Evolutionary conservation across 208 protist species (phyloP).

Genomic region (Endotrypanum monterogeii): DNA sequence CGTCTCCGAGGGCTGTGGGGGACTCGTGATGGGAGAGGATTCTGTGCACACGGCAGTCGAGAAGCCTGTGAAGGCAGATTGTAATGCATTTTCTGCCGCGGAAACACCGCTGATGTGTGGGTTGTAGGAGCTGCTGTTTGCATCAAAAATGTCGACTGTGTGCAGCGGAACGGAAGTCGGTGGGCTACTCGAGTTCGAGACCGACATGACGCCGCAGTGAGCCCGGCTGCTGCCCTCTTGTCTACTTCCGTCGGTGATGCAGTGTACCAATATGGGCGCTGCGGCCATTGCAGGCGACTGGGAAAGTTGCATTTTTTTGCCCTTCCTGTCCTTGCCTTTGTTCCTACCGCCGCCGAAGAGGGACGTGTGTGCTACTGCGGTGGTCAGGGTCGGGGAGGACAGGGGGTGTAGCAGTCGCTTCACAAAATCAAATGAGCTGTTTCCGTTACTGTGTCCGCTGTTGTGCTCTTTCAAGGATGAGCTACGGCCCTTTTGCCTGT

Average conservation of each 20-base stretch:
- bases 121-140: background rate
- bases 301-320: background rate
- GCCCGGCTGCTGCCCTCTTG: background rate
- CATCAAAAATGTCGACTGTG: background rate
- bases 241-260: background rate
- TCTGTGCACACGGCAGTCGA: background rate
- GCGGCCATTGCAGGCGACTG: background rate
- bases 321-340: background rate
- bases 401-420: slow-evolving; percentile 19
- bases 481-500: slow-evolving; percentile 8
- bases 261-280: background rate
- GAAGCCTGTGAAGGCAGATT: slow-evolving; percentile 22
- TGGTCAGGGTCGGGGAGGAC: background rate
- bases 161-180: background rate
- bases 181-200: background rate
- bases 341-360: background rate
- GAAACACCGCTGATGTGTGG: background rate
- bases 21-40: background rate
- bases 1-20: background rate
- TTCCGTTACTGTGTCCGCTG: slow-evolving; percentile 1
- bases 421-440: slow-evolving; percentile 28
- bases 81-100: slow-evolving; percentile 4
- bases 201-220: slow-evolving; percentile 3
- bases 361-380: background rate
- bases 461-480: slow-evolving; percentile 10